These are phyloP conservation scores for Alternaria sp. DNA, from an alignment of 2,329 filamentous ascomycete species.

Conservation along the genomic window DNA sequence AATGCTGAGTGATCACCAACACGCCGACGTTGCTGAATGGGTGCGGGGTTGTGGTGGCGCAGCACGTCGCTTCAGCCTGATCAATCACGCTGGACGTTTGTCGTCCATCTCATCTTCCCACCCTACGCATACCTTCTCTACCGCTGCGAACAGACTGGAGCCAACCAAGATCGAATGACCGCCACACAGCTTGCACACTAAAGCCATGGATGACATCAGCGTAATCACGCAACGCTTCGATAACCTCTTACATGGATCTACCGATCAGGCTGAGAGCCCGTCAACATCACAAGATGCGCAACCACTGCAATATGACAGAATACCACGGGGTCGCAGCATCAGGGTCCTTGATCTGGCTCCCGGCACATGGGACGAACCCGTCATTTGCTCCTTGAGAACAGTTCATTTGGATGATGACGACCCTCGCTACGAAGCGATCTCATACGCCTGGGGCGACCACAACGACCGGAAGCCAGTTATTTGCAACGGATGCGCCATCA, in stretches of 20 bases:
- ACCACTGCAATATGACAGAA: too few species aligned
- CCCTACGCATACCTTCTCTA: too few species aligned
- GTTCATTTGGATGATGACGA: not conserved
- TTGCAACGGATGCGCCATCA: not conserved
- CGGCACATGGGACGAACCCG: not conserved
- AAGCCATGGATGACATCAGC: too few species aligned
- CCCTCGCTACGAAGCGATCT: slow-evolving; percentile 19
- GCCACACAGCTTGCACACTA: too few species aligned
- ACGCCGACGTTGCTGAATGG: not conserved
- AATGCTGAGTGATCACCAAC: not conserved
- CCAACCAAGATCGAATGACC: too few species aligned
- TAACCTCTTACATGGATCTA: too few species aligned
- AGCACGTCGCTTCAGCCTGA: not conserved
- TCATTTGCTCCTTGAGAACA: not conserved
- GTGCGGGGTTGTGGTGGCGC: not conserved
- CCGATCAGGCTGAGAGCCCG: too few species aligned
- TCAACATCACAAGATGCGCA: too few species aligned
- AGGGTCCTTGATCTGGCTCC: not conserved
- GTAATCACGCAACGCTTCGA: too few species aligned
- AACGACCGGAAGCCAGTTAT: not conserved
- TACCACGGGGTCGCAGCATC: too few species aligned
- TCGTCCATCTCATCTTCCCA: too few species aligned
- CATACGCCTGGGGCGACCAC: slow-evolving; percentile 20
- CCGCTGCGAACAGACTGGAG: too few species aligned
- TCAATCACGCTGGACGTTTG: not conserved